phyloP scores from a whole-genome alignment of 2,329 filamentous ascomycete genomes.

The Seiridium unicorne region DNA sequence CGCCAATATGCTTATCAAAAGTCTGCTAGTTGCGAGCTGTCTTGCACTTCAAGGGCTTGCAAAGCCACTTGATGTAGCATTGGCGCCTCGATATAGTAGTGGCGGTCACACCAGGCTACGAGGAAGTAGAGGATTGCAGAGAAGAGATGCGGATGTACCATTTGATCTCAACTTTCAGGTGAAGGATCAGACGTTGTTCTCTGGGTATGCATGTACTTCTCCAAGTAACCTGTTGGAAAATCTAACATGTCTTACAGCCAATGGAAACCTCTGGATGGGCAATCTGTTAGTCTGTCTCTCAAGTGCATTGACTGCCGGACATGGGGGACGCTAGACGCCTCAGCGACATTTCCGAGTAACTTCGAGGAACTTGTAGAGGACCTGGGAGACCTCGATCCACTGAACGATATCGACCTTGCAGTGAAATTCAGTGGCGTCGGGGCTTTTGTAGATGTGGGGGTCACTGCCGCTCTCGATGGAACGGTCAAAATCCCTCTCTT shows the following conservation, averaged over 20 bases:
- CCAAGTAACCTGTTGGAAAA: no score
- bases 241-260: background rate
- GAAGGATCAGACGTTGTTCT: constrained; percentile 16
- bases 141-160: constrained; percentile 17
- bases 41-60: background rate
- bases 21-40: background rate
- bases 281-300: constrained; percentile 14
- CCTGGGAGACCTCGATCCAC: constrained; percentile 14
- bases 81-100: background rate
- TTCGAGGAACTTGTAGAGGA: constrained; percentile 18
- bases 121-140: constrained; percentile 8
- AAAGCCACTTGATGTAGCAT: background rate
- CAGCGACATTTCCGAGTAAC: constrained; percentile 22
- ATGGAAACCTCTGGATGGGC: constrained; percentile 8
- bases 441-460: constrained; percentile 18
- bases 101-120: background rate
- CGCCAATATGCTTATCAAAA: background rate
- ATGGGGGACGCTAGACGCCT: constrained; percentile 17
- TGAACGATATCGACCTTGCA: constrained; percentile 19
- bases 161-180: constrained; percentile 16
- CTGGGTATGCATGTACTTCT: constrained; percentile 14
- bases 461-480: constrained; percentile 13
- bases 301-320: constrained; percentile 22
- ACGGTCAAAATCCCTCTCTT: constrained; percentile 20
- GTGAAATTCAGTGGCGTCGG: constrained; percentile 24